phyloP scores from a whole-genome alignment of 176 grass and related monocot species.

The Areca catechu region DNA sequence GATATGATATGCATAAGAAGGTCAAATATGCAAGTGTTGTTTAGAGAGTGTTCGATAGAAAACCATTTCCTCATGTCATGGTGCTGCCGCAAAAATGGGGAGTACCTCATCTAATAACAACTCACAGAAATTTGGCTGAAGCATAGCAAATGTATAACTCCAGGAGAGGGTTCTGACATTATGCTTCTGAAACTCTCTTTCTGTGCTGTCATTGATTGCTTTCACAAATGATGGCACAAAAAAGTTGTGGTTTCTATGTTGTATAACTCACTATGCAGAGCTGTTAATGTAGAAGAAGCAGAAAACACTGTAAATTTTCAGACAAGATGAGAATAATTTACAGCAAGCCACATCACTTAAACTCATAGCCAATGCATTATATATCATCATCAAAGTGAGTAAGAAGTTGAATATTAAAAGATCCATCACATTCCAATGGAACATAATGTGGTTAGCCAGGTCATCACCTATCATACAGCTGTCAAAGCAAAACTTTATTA shows the following conservation, averaged over 20 bases:
- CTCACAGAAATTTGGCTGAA: constrained; percentile 73
- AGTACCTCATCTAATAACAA: constrained; percentile 84
- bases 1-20: neutral
- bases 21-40: too few species aligned
- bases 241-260: constrained; percentile 63
- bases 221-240: constrained; percentile 80
- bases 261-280: constrained; percentile 78
- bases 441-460: too few species aligned
- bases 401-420: too few species aligned
- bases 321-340: neutral
- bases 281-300: constrained; percentile 20
- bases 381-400: too few species aligned
- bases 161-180: constrained; percentile 72
- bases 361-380: too few species aligned
- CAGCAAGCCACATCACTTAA: too few species aligned
- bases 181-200: constrained; percentile 80
- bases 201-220: constrained; percentile 63
- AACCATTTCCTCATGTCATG: neutral
- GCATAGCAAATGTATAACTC: constrained; percentile 94
- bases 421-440: too few species aligned
- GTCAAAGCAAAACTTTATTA: too few species aligned
- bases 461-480: too few species aligned
- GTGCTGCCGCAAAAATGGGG: neutral
- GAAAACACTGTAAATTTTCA: constrained; percentile 9
- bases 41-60: too few species aligned